Evolutionary conservation across 805 yeast genomes (phyloP), one percentile per base, ranked within the genome.

Genomic region (Candida incommunis): DNA sequence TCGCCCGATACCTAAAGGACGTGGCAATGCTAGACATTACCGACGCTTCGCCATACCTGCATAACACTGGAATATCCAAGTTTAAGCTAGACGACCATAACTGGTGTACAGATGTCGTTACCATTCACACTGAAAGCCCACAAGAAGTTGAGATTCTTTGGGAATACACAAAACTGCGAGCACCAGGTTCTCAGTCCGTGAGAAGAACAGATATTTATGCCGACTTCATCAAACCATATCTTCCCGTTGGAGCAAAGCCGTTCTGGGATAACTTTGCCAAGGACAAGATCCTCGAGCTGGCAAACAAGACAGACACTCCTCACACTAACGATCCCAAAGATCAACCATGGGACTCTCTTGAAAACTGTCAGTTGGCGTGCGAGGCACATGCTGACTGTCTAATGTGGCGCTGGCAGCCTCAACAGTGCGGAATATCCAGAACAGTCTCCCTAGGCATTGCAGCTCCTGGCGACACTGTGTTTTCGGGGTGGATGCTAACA

Each of bases 241-340:
- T 57, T 7, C 46, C 48, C 22, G 29, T 37, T 1, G 48, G 43
- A 2, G 46, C 52, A 1, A 52, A 55, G 41, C 27, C 40, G 21
- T 53, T 56, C 46, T 58, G 62, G 62, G 59, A 58, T 37, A 58
- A 58, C 31, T 45, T 43, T 13, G 61, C 63, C 27, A 31, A 42
- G 20, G 54, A 54, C 22, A 23, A 47, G 11, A 53, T 47, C 41
- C 50, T 43, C 29, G 43, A 53, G 7, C 49, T 48, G 20, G 21
- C 22, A 13, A 21, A 23, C n/a, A 52, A 49, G 21, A 21, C 20
- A 16, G 49, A 45, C 18, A 25, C 25, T 40, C 16, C 41, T 11
- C n/a, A n/a, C n/a, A n/a, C n/a, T n/a, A n/a, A n/a, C n/a, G 27
- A 25, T 9, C 18, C 15, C 25, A 18, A 22, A 40, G 27, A 26